Conservation (phyloP, 805 yeast genomes). For the Candida maesae region DNA sequence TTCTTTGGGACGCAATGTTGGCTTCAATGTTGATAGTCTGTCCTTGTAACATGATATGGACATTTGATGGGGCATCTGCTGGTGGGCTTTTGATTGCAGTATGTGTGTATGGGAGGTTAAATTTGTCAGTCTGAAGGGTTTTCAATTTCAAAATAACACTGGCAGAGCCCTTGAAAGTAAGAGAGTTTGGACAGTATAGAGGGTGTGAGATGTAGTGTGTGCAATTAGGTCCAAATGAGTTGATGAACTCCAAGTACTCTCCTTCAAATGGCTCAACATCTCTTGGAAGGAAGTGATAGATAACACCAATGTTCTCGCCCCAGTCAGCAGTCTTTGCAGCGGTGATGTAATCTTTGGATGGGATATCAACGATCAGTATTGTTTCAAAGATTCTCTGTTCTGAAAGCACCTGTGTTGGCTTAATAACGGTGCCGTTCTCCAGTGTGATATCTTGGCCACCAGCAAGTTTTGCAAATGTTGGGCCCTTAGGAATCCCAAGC, state of each 20-base stretch:
- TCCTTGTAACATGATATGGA: slow-evolving; percentile 21
- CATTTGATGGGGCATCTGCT: slow-evolving; percentile 18
- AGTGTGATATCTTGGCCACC: slow-evolving; percentile 55
- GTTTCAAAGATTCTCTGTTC: slow-evolving; percentile 55
- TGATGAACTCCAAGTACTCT: slow-evolving; percentile 47
- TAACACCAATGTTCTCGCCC: slow-evolving; percentile 40
- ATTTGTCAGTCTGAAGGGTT: slow-evolving; percentile 41
- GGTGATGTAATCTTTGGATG: slow-evolving; percentile 44
- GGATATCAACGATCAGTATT: slow-evolving; percentile 70
- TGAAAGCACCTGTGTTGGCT: slow-evolving; percentile 71
- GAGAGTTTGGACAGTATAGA: slow-evolving; percentile 52
- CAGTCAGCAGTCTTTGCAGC: slow-evolving; percentile 31
- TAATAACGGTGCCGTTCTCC: slow-evolving; percentile 53
- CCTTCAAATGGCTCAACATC: slow-evolving; percentile 45
- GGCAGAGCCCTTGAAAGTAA: slow-evolving; percentile 57
- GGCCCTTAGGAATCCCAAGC: slow-evolving; percentile 68
- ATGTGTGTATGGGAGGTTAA: slow-evolving; percentile 35
- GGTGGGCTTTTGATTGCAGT: slow-evolving; percentile 29
- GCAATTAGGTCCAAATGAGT: slow-evolving; percentile 47
- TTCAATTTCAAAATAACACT: slow-evolving; percentile 52
- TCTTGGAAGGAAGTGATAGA: slow-evolving; percentile 77
- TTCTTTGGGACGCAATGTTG: slow-evolving; percentile 11
- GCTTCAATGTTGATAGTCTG: slow-evolving; percentile 21
- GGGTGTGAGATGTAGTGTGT: slow-evolving; percentile 75
- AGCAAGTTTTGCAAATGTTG: slow-evolving; percentile 53